These are phyloP conservation scores for Spiraea crenata DNA, from an alignment of 331 rosid species.

Conservation along the genomic window DNA sequence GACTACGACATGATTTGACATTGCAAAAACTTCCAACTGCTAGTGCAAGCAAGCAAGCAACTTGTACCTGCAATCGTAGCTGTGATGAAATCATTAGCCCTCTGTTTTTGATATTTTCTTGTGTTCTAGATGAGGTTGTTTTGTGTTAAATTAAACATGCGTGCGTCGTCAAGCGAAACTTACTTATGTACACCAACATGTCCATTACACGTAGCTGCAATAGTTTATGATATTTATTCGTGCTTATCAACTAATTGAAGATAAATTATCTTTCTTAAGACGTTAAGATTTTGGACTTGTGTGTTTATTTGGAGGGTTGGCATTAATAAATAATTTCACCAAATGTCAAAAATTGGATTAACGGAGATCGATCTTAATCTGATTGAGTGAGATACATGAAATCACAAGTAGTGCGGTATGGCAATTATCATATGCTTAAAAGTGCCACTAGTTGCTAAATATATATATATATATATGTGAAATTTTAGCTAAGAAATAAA, in stretches of 20 bases:
- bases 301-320: neutral
- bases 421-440: too few species aligned
- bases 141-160: neutral
- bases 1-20: neutral
- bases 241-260: neutral
- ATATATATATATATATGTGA: too few species aligned
- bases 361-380: too few species aligned
- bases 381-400: too few species aligned
- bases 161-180: neutral
- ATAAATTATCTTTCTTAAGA: neutral
- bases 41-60: neutral
- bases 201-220: too few species aligned
- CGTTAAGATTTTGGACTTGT: neutral
- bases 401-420: too few species aligned
- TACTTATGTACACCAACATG: too few species aligned
- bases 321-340: neutral
- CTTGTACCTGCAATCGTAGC: neutral
- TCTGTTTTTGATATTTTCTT: neutral
- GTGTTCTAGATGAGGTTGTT: constrained; percentile 1
- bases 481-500: too few species aligned
- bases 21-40: neutral
- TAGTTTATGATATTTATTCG: neutral
- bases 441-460: too few species aligned
- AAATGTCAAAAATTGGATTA: neutral
- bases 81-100: neutral